These are phyloP conservation scores for Elsinoe batatas DNA, from an alignment of 2,329 filamentous ascomycete species.

Conservation along the genomic window DNA sequence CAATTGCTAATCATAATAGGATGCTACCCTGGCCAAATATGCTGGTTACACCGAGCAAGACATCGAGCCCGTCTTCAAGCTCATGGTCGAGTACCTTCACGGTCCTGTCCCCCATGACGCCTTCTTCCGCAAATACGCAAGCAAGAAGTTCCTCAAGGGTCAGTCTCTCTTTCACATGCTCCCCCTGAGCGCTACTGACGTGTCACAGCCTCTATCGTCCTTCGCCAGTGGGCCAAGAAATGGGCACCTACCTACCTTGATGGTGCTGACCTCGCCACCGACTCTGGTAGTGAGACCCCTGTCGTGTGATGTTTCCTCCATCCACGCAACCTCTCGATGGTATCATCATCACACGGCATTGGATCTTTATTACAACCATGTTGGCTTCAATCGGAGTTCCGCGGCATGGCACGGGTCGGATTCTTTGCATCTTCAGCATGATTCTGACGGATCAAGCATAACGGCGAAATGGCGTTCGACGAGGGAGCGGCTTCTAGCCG, in stretches of 20 bases:
- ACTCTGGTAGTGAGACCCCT: constrained; percentile 9
- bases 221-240: constrained; percentile 80
- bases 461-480: constrained; percentile 9
- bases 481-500: background rate
- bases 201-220: constrained; percentile 69
- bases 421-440: background rate
- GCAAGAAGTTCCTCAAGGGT: constrained; percentile 99
- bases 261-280: constrained; percentile 16
- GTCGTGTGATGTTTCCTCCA: background rate
- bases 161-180: constrained; percentile 33
- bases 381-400: background rate
- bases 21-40: constrained; percentile 79
- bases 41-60: constrained; percentile 88
- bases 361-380: background rate
- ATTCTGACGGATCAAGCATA: background rate
- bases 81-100: constrained; percentile 95
- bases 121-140: constrained; percentile 99
- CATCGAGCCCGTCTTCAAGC: constrained; percentile 79
- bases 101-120: constrained; percentile 87
- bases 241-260: constrained; percentile 28
- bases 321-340: background rate
- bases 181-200: constrained; percentile 21
- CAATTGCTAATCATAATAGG: constrained; percentile 40
- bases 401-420: constrained; percentile 7
- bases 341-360: background rate